A percentile compares a stretch with the other conserved stretches of the same genome.
phyloP scores from a whole-genome alignment of 116 monocot species.

The Phalaenopsis hybrid region DNA sequence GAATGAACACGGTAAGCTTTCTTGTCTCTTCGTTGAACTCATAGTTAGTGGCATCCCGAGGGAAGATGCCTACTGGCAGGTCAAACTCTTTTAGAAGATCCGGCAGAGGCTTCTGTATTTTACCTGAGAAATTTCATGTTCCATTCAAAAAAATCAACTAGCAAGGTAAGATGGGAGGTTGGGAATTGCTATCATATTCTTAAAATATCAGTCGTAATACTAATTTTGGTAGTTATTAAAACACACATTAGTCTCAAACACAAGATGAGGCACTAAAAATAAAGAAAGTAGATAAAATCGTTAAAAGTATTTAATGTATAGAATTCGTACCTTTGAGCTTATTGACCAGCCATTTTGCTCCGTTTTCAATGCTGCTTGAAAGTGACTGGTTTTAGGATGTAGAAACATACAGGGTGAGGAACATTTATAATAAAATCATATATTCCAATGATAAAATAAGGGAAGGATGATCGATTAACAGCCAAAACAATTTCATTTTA shows the following conservation, averaged over 20 bases:
- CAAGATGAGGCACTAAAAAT: background rate
- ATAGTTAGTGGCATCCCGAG: conserved; percentile 70
- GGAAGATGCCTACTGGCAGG: conserved; percentile 63
- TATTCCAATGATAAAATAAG: background rate
- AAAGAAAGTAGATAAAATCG: background rate
- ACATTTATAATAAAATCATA: background rate
- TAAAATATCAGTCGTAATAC: background rate
- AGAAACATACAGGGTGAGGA: background rate
- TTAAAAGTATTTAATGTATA: background rate
- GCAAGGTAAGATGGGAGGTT: background rate
- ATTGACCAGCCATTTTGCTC: conserved; percentile 52
- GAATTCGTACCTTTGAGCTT: conserved; percentile 37
- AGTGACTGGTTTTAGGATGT: conserved; percentile 27
- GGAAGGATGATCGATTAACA: background rate
- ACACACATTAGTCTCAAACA: background rate
- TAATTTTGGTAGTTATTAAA: background rate
- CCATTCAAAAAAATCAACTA: background rate
- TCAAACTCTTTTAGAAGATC: conserved; percentile 60
- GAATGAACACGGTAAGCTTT: conserved; percentile 65
- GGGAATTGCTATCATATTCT: too few species aligned
- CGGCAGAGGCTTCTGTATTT: conserved; percentile 70
- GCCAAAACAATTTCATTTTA: background rate
- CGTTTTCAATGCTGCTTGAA: conserved; percentile 29
- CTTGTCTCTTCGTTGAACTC: conserved; percentile 66
- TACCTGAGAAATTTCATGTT: conserved; percentile 28